Base-by-base conservation (phyloP, 129 eudicot genomes). In the Flaveria bidentis region DNA sequence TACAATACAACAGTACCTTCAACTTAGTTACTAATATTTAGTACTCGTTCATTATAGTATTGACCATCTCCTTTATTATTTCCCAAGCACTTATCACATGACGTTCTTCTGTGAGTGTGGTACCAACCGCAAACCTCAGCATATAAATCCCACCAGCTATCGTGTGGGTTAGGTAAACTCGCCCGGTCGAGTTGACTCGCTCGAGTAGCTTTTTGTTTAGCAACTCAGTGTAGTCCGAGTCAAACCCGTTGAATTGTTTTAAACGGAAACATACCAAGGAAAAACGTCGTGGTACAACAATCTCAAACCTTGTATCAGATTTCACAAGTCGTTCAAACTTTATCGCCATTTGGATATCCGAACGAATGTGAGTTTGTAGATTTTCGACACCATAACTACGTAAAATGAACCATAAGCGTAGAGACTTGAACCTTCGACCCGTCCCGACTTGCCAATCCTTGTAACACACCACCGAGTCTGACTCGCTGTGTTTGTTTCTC, bases 361-460 rank as follows among this genome's bases (percentile, higher is more conserved):
- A 18, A 1, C 92, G 79, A 15, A 88, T 82, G 73, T 80, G 86
- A 2, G 36, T 36, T 50, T 65, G 82, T 2, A 88, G 83, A 50
- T 85, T 82, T 11, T 63, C 41, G 4, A 85, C 80, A 4, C 92
- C 92, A 23, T 88, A 80, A 49, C 85, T 80, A 14, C 92, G 87
- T 23, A 88, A 13, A 1, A 88, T 64, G 41, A 88, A 61, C 89
- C 89, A 88, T 9, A 88, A 15, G 3, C 82, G 77, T 2, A 88
- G 78, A 3, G 92, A 53, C 44, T 74, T 75, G 68, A 88, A 88
- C 58, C 85, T 20, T 6, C 89, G 82, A 18, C 85, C 75, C 36
- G 80, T 57, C 15, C 82, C 87, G 1, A 88, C 80, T 73, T 88
- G 92, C 92, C 92, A 88, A 53, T 88, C 92, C 39, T 85, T 88